Evolutionary conservation across 139 green algal genomes (phyloP).

Genomic region (Dunaliella primolecta): DNA sequence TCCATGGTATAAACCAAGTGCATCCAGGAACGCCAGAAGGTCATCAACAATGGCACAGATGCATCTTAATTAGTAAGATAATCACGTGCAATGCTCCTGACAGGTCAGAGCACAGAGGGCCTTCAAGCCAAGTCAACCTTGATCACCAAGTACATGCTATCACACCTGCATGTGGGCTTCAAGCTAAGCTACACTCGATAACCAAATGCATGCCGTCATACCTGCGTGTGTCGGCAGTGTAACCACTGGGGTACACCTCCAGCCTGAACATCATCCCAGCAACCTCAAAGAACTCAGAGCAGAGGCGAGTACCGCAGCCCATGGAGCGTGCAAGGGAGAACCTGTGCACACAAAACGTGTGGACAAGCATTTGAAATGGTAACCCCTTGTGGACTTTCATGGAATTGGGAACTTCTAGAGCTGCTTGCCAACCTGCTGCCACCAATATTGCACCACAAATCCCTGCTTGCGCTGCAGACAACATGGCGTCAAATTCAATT

Average conservation of each 20-base stretch:
- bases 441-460: not conserved
- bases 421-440: too few relatives aligned
- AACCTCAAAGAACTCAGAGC: constrained; percentile 52
- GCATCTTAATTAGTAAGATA: too few relatives aligned
- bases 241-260: constrained; percentile 50
- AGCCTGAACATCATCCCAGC: constrained; percentile 46
- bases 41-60: too few relatives aligned
- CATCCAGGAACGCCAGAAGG: too few relatives aligned
- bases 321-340: constrained; percentile 43
- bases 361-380: not conserved
- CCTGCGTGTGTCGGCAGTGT: constrained; percentile 27
- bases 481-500: not conserved
- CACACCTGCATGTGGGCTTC: too few relatives aligned
- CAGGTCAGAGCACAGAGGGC: too few relatives aligned
- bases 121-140: too few relatives aligned
- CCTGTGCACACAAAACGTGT: constrained; percentile 11
- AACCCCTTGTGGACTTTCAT: not conserved
- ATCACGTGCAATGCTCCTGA: too few relatives aligned
- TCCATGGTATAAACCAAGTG: too few relatives aligned
- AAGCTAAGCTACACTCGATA: too few relatives aligned
- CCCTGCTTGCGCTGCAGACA: not conserved
- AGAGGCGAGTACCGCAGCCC: constrained; percentile 43
- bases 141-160: too few relatives aligned
- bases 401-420: not conserved
- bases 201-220: too few relatives aligned